Evolutionary conservation across 1,284 basidiomycete genomes (phyloP), one percentile per base, ranked within the genome.

Genomic region (Moniliophthora roreri): DNA sequence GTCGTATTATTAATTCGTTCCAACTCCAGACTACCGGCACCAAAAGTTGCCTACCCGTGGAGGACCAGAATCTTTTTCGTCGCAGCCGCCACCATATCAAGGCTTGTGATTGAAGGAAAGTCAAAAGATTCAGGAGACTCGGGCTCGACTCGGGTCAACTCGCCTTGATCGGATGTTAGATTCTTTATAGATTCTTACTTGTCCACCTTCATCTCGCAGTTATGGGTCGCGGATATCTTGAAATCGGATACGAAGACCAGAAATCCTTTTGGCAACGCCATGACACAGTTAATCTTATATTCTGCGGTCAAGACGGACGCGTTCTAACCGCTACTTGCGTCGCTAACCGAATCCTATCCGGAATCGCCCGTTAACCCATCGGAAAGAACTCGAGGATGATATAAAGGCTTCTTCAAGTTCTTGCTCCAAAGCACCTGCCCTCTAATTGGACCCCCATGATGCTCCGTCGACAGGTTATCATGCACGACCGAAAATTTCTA

Each of bases 11-110:
- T 18, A 28, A 32, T 35, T n/a, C 26, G 36, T 41, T 6, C 23
- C 23, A 40, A 9, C 15, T 15, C 37, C n/a, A 8, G 18, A 36
- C 15, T 23, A 60, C 48, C 67, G 61, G 35, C 23, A 24, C 38
- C 10, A 20, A 53, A 42, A 36, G n/a, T 15, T 36, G 63, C 69
- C 56, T 60, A 80, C 84, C 84, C 84, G 64, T 87, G 84, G 18
- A 87, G 66, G 54, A 83, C 79, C 15, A 87, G 65, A 10, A 86
- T 74, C 50, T 76, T 79, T 53, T 60, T 69, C 41, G 64, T 55
- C 18, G 54, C 49, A 44, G 64, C 54, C 18, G 54, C 49, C 15
- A 32, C 28, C 21, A 5, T 11, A 2, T 18, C 16, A 16, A 13
- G 5, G 16, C 16, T 3, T 21, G 9, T 10, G 16, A 40, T 2